Conservation (phyloP, 2,329 filamentous ascomycete species). For the Daldinia eschscholtzii region DNA sequence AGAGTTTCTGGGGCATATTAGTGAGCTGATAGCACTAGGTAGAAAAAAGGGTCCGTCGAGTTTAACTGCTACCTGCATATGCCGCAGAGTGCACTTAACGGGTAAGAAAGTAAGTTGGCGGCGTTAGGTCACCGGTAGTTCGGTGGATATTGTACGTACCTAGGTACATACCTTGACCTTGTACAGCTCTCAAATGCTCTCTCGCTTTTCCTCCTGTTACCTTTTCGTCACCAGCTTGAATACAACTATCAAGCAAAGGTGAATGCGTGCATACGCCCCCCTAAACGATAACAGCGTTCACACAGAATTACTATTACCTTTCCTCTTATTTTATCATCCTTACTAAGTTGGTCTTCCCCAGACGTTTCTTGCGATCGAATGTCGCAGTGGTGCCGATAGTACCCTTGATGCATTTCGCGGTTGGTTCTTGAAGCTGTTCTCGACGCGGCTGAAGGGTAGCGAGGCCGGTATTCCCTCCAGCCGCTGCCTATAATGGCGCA, state of each 20-base stretch:
- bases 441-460: conserved; percentile 47
- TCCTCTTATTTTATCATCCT: not conserved
- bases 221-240: conserved; percentile 10
- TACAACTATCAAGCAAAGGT: conserved; percentile 2
- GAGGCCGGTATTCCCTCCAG: conserved; percentile 17
- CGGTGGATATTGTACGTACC: not conserved
- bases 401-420: conserved; percentile 44
- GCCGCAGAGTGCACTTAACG: not conserved
- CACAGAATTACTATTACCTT: not conserved
- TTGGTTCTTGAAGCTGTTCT: conserved; percentile 51
- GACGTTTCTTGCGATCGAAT: conserved; percentile 40
- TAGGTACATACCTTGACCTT: conserved; percentile 1
- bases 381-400: conserved; percentile 38
- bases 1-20: not conserved
- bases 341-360: not conserved
- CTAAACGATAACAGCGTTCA: not conserved
- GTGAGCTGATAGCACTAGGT: not conserved
- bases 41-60: not conserved
- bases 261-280: not conserved
- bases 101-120: not conserved
- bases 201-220: conserved; percentile 1
- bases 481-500: conserved; percentile 54
- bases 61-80: not conserved
- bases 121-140: not conserved
- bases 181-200: not conserved